Evolutionary conservation across 1,284 basidiomycete genomes (phyloP).

Genomic region (Rhodofomes roseus): DNA sequence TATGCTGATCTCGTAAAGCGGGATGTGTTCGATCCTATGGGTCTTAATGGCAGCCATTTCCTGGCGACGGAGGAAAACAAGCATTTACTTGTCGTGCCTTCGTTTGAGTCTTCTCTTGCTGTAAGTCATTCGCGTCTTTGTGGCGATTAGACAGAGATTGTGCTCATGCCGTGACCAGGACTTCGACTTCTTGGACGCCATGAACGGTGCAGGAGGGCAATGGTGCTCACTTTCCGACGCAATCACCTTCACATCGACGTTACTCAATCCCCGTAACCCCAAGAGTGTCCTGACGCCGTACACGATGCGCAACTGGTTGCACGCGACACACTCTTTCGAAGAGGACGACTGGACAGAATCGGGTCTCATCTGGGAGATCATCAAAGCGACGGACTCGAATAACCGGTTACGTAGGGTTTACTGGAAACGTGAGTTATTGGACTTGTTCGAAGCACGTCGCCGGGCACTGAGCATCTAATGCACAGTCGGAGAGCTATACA

Average conservation of each 20-base stretch:
- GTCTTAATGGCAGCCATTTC: conserved; percentile 21
- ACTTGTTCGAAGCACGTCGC: too few species aligned
- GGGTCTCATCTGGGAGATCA: conserved; percentile 49
- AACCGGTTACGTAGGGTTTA: conserved; percentile 36
- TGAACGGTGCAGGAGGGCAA: conserved; percentile 45
- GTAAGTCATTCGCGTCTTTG: conserved; percentile 5
- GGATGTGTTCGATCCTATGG: conserved; percentile 26
- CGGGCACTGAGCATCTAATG: too few species aligned
- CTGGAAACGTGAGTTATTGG: conserved; percentile 24
- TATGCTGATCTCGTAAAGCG: conserved; percentile 42
- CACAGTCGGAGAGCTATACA: conserved; percentile 41
- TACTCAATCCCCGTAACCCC: conserved; percentile 36
- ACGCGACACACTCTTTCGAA: conserved; percentile 31
- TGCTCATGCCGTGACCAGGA: conserved; percentile 26
- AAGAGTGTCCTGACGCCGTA: conserved; percentile 34
- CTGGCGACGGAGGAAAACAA: conserved; percentile 17
- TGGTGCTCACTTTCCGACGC: conserved; percentile 45
- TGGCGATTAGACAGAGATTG: background rate
- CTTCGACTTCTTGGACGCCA: conserved; percentile 34
- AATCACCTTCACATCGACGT: conserved; percentile 35
- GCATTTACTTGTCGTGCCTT: conserved; percentile 15
- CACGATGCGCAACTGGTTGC: conserved; percentile 41
- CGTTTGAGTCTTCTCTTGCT: conserved; percentile 15
- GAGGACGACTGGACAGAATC: conserved; percentile 39
- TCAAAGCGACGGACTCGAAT: conserved; percentile 29